Conservation (phyloP, 192 early-diverging fungal genomes). For the Coemansia asiatica region DNA sequence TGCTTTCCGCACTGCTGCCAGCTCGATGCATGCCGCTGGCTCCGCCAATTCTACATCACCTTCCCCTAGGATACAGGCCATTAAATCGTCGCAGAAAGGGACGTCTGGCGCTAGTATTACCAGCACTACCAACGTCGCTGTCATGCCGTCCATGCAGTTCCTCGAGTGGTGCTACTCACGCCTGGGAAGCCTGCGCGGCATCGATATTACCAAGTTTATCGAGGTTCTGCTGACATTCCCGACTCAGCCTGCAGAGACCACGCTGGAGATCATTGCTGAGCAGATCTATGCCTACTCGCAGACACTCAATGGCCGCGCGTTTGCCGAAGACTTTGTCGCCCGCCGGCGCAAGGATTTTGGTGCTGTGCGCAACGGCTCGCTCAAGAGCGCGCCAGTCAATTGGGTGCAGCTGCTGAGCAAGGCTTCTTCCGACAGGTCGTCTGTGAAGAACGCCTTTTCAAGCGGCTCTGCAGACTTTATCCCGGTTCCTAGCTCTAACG, state of each 20-base stretch:
- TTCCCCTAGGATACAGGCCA: background rate
- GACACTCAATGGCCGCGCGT: constrained; percentile 70
- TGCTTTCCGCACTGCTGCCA: too few relatives aligned
- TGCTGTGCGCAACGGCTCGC: constrained; percentile 21
- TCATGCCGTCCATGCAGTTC: constrained; percentile 64
- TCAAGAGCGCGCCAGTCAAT: constrained; percentile 40
- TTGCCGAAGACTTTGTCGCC: constrained; percentile 77
- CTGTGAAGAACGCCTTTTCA: background rate
- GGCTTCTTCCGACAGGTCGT: background rate
- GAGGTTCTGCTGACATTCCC: constrained; percentile 77
- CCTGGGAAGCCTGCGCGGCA: constrained; percentile 63
- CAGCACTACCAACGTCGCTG: constrained; percentile 8
- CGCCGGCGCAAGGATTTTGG: constrained; percentile 66
- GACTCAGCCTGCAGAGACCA: constrained; percentile 59
- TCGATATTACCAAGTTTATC: constrained; percentile 68
- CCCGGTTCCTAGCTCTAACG: background rate
- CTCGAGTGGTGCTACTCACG: constrained; percentile 69
- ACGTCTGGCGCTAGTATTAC: constrained; percentile 8
- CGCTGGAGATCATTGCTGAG: constrained; percentile 75
- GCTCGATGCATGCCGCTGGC: background rate
- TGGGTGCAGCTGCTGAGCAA: constrained; percentile 30
- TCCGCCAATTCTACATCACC: background rate
- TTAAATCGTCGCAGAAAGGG: too few relatives aligned
- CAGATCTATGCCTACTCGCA: constrained; percentile 73
- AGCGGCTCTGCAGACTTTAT: constrained; percentile 6